Evolutionary conservation across 2,329 filamentous ascomycete species (phyloP).

Genomic region (Calonectria pseudoreteaudii): DNA sequence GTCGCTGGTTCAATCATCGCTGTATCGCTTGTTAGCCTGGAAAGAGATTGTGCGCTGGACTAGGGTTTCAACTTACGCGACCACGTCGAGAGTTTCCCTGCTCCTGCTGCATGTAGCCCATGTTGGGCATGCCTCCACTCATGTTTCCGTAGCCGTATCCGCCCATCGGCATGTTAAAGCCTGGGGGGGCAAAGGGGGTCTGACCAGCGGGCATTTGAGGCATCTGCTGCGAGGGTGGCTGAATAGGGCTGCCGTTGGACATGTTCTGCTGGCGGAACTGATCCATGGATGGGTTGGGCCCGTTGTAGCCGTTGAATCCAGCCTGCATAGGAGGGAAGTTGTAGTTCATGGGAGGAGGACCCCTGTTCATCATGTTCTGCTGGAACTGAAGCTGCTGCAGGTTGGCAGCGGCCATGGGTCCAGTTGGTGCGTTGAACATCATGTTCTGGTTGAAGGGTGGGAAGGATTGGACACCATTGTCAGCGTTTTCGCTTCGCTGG

Average conservation of each 20-base stretch:
- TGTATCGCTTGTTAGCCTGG: conserved; percentile 40
- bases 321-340: conserved; percentile 69
- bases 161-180: conserved; percentile 61
- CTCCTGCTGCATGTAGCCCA: conserved; percentile 65
- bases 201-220: conserved; percentile 57
- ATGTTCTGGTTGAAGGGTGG: conserved; percentile 62
- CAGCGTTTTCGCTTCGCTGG: conserved; percentile 65
- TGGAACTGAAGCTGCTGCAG: conserved; percentile 70
- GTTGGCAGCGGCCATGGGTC: conserved; percentile 58
- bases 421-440: conserved; percentile 62
- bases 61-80: conserved; percentile 60
- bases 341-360: conserved; percentile 65
- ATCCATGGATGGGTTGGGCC: conserved; percentile 61
- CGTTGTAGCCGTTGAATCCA: conserved; percentile 66
- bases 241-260: conserved; percentile 64
- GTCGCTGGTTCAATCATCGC: conserved; percentile 42
- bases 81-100: conserved; percentile 68
- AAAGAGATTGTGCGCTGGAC: conserved; percentile 12
- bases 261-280: conserved; percentile 67
- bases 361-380: conserved; percentile 67
- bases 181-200: conserved; percentile 61
- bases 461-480: conserved; percentile 62
- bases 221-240: conserved; percentile 55
- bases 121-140: conserved; percentile 59
- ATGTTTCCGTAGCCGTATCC: conserved; percentile 60